phyloP scores from a whole-genome alignment of 2,329 filamentous ascomycete species.

The Alternaria consortialis region DNA sequence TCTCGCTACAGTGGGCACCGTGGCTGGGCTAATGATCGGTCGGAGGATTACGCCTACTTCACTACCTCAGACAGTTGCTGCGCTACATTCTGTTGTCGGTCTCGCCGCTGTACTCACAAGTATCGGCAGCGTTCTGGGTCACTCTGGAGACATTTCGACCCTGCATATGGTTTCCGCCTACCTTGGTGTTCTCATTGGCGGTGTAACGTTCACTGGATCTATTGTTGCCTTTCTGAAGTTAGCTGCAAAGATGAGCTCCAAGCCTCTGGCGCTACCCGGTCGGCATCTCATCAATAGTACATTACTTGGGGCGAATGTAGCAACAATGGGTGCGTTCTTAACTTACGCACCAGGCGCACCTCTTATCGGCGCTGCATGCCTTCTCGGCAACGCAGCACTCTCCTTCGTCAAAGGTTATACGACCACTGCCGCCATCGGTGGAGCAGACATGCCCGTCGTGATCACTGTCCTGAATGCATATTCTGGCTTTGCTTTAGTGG shows the following conservation, averaged over 20 bases:
- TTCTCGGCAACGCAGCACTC: conserved; percentile 77
- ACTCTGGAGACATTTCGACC: conserved; percentile 76
- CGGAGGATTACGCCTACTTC: conserved; percentile 88
- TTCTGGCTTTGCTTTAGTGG: conserved; percentile 87
- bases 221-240: conserved; percentile 91
- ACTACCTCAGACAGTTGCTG: conserved; percentile 87
- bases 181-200: conserved; percentile 82
- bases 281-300: conserved; percentile 78
- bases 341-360: conserved; percentile 83
- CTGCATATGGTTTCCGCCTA: conserved; percentile 88
- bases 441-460: conserved; percentile 93
- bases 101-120: conserved; percentile 88
- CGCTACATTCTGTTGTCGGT: conserved; percentile 88
- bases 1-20: conserved; percentile 75
- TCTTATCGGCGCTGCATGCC: conserved; percentile 77
- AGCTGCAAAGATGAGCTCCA: conserved; percentile 81
- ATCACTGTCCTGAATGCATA: conserved; percentile 93
- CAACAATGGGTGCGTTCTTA: conserved; percentile 84
- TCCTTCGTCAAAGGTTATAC: conserved; percentile 89
- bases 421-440: conserved; percentile 86
- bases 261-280: conserved; percentile 75
- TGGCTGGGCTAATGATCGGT: conserved; percentile 78
- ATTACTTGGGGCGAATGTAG: conserved; percentile 77
- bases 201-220: conserved; percentile 89
- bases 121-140: conserved; percentile 83